phyloP scores from a whole-genome alignment of 2,329 filamentous ascomycete species.

The Clonostachys rosea region DNA sequence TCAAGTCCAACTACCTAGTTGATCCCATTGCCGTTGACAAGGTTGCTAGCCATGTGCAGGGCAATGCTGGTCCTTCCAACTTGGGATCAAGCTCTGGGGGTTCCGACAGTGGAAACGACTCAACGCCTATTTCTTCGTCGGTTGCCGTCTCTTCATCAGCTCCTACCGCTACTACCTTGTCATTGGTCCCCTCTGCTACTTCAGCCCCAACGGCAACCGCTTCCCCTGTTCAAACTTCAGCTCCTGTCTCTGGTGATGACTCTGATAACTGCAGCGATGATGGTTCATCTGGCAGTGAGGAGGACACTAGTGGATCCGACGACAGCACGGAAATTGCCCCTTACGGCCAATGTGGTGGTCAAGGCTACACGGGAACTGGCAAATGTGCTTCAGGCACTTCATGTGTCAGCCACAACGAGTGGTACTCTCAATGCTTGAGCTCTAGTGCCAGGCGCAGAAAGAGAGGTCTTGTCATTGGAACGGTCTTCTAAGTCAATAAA shows the following conservation, averaged over 20 bases:
- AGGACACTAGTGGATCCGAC: background rate
- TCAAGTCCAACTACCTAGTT: slow-evolving; percentile 12
- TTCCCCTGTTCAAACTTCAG: background rate
- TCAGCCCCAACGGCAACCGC: background rate
- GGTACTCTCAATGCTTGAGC: slow-evolving; percentile 18
- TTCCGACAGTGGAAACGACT: background rate
- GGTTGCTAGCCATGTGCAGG: slow-evolving; percentile 13
- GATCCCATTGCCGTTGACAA: slow-evolving; percentile 13
- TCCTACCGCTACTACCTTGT: no score
- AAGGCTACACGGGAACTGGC: slow-evolving; percentile 13
- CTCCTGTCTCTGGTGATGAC: background rate
- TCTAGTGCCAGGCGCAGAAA: background rate
- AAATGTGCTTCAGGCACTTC: slow-evolving; percentile 13
- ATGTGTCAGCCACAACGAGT: slow-evolving; percentile 16
- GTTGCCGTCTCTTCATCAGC: no score
- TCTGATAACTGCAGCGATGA: no score
- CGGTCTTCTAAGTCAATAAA: no score
- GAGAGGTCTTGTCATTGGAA: background rate
- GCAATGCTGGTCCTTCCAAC: slow-evolving; percentile 14
- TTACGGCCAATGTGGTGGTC: slow-evolving; percentile 16
- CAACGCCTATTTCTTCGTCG: no score
- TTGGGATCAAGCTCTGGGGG: slow-evolving; percentile 8
- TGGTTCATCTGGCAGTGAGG: background rate
- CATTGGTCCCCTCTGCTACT: no score
- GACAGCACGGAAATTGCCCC: slow-evolving; percentile 1